These are phyloP conservation scores for Lactarius trivialis DNA, from an alignment of 768 basidiomycete species.

Conservation along the genomic window DNA sequence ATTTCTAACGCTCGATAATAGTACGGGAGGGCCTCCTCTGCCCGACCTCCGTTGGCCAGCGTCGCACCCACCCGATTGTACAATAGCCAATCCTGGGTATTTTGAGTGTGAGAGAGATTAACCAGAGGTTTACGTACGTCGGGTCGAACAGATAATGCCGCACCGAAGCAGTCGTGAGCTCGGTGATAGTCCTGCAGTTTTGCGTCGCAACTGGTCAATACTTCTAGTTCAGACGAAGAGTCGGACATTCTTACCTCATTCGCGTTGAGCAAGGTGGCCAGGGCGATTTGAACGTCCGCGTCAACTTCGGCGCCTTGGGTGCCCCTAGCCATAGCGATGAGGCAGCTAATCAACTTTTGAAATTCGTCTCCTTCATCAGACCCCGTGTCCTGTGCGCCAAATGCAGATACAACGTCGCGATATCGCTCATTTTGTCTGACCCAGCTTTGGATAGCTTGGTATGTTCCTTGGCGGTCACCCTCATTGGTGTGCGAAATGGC, in stretches of 20 bases:
- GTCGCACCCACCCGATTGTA: conserved; percentile 95
- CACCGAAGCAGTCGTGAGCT: conserved; percentile 88
- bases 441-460: conserved; percentile 83
- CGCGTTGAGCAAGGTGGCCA: conserved; percentile 88
- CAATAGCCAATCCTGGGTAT: conserved; percentile 73
- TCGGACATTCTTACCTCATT: conserved; percentile 55
- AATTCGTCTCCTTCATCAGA: conserved; percentile 36
- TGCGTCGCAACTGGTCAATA: not conserved
- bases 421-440: conserved; percentile 58
- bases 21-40: conserved; percentile 78
- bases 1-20: conserved; percentile 82
- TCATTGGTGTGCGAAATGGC: conserved; percentile 92
- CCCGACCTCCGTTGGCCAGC: conserved; percentile 79
- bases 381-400: conserved; percentile 29
- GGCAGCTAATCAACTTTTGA: conserved; percentile 55
- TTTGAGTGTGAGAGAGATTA: not conserved
- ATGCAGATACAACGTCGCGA: conserved; percentile 36
- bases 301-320: conserved; percentile 58
- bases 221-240: not conserved
- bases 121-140: conserved; percentile 48
- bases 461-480: conserved; percentile 63
- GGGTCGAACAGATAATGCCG: conserved; percentile 82
- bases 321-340: conserved; percentile 74
- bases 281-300: conserved; percentile 90
- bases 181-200: conserved; percentile 74